These are phyloP conservation scores for Petunia hybrid DNA, from an alignment of 305 asterid species.

Conservation along the genomic window DNA sequence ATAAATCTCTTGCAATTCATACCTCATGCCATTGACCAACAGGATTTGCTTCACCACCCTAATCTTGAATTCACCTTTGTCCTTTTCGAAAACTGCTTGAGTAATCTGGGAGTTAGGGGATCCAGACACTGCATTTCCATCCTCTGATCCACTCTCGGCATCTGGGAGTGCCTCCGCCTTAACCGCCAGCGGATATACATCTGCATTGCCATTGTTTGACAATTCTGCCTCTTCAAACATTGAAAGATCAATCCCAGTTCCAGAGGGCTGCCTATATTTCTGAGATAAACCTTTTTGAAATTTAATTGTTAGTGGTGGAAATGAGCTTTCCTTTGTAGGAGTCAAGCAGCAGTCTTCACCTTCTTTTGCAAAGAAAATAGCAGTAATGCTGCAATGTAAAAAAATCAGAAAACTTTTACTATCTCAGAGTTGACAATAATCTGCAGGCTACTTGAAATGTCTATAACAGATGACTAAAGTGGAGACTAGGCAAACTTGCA, in stretches of 20 bases:
- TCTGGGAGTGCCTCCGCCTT: conserved; percentile 38
- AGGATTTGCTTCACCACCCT: conserved; percentile 41
- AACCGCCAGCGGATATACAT: conserved; percentile 41
- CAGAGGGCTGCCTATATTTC: conserved; percentile 42
- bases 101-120: conserved; percentile 41
- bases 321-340: conserved; percentile 32
- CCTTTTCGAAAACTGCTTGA: conserved; percentile 40
- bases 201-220: conserved; percentile 28
- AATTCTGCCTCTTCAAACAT: conserved; percentile 36
- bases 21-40: conserved; percentile 40
- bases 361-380: conserved; percentile 46
- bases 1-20: conserved; percentile 44
- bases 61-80: conserved; percentile 37
- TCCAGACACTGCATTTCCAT: conserved; percentile 29
- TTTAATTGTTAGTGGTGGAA: conserved; percentile 32
- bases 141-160: conserved; percentile 28
- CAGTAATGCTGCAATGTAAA: conserved; percentile 36
- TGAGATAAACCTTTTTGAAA: conserved; percentile 42
- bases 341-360: conserved; percentile 34
- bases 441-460: neutral
- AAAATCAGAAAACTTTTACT: neutral
- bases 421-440: neutral
- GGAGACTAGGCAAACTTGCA: neutral
- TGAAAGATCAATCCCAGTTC: conserved; percentile 41
- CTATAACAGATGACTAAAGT: neutral